Base-by-base conservation (phyloP, 805 yeast species). In the Candida nanaspora region DNA sequence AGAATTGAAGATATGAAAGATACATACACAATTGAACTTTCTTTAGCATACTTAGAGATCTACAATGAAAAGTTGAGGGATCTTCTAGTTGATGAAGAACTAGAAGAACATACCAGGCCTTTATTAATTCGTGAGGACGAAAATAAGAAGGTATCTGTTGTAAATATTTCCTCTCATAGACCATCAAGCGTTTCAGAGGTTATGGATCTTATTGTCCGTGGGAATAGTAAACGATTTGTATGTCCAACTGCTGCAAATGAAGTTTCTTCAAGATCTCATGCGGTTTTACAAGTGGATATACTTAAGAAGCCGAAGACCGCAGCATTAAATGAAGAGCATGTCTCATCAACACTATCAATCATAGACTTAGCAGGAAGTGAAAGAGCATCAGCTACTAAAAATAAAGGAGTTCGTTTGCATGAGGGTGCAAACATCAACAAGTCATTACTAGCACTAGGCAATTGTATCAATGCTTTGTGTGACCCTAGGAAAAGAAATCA, bases 301-400 rank as follows among this genome's bases (percentile, higher is more conserved):
- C 42, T 50, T 2, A 86, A 82, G 52, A 70, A 63, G 31, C 69
- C 74, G 33, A 69, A 79, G 40, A 73, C 82, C 0, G 79, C 82
- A 0, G 86, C 78, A 42, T 48, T 85, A 16, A 68, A 67, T 14
- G 86, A 83, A 52, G 72, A 78, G 26, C 89, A 82, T 48, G 76
- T 81, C 0, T 80, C 74, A 62, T 88, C 95, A 0, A 86, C 95
- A 0, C 64, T 89, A 25, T 82, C 93, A 1, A 82, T 91, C 22
- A 89, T 91, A 37, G 98, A 91, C 59, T 63, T 91, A 35, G 98
- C 98, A 0, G 98, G 98, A 4, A 84, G 95, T 61, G 98, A 91
- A 63, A 68, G 98, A 33, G 98, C 98, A 0, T 80, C 93, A 0
- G 83, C 93, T 0, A 88, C 98, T 0, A 78, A 76, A 48, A 91